phyloP scores from a whole-genome alignment of 257 asterid genomes.

The Coffea canephora region DNA sequence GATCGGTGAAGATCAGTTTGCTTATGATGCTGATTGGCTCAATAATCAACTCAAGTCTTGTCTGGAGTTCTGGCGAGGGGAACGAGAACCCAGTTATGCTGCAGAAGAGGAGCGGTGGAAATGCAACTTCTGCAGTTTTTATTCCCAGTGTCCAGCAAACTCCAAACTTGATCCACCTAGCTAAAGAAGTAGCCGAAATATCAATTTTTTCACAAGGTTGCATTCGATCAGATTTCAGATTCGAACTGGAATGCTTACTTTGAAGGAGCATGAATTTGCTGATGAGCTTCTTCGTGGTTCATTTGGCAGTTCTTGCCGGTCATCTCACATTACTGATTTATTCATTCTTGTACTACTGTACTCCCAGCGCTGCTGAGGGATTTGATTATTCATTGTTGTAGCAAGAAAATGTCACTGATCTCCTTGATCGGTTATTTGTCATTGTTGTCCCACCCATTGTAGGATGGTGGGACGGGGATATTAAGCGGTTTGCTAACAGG shows the following conservation, averaged over 20 bases:
- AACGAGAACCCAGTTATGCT: constrained; percentile 62
- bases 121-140: constrained; percentile 66
- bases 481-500: background rate
- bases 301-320: background rate
- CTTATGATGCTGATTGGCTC: constrained; percentile 56
- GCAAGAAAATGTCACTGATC: background rate
- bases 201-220: background rate
- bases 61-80: constrained; percentile 76
- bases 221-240: background rate
- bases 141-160: constrained; percentile 50
- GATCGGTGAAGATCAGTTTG: constrained; percentile 68
- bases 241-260: background rate
- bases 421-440: background rate
- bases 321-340: background rate
- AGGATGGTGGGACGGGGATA: background rate
- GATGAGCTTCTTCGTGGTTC: background rate
- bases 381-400: background rate
- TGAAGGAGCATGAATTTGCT: background rate
- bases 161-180: constrained; percentile 32
- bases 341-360: background rate
- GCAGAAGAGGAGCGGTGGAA: constrained; percentile 84
- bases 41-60: constrained; percentile 56
- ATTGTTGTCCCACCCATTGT: background rate
- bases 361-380: background rate
- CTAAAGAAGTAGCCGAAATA: constrained; percentile 11